phyloP scores from a whole-genome alignment of 2,329 filamentous ascomycete species.

The Stemphylium vesicarium region DNA sequence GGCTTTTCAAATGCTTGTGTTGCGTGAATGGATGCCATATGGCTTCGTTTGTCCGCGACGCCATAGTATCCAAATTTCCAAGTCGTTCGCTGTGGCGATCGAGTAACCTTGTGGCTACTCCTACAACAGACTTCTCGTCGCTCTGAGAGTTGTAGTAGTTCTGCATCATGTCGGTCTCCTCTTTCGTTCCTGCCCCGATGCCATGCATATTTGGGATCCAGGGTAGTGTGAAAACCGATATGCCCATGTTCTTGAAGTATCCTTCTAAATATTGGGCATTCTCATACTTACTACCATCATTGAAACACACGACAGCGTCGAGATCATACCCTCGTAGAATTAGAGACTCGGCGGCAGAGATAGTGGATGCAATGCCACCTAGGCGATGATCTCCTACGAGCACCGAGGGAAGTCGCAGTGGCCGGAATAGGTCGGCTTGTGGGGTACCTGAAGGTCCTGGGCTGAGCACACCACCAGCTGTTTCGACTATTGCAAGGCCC shows the following conservation, averaged over 20 bases:
- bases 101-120: slow-evolving; percentile 60
- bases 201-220: slow-evolving; percentile 61
- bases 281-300: slow-evolving; percentile 66
- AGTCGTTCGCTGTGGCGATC: slow-evolving; percentile 64
- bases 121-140: slow-evolving; percentile 48
- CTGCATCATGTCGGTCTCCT: slow-evolving; percentile 65
- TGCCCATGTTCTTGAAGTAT: slow-evolving; percentile 67
- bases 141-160: slow-evolving; percentile 65
- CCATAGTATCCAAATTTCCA: slow-evolving; percentile 65
- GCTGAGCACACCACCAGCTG: slow-evolving; percentile 81
- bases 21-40: slow-evolving; percentile 93
- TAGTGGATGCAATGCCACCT: slow-evolving; percentile 80
- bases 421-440: slow-evolving; percentile 78
- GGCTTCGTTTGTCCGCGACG: slow-evolving; percentile 57
- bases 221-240: slow-evolving; percentile 64
- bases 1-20: slow-evolving; percentile 67
- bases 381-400: slow-evolving; percentile 77
- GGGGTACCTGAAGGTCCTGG: slow-evolving; percentile 76
- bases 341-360: slow-evolving; percentile 80
- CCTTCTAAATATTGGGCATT: slow-evolving; percentile 71
- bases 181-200: slow-evolving; percentile 18
- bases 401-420: slow-evolving; percentile 74
- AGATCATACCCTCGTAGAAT: slow-evolving; percentile 80
- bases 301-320: slow-evolving; percentile 71
- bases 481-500: slow-evolving; percentile 70